phyloP scores from a whole-genome alignment of 306 rosid species.

The Ormosia semicastrata region DNA sequence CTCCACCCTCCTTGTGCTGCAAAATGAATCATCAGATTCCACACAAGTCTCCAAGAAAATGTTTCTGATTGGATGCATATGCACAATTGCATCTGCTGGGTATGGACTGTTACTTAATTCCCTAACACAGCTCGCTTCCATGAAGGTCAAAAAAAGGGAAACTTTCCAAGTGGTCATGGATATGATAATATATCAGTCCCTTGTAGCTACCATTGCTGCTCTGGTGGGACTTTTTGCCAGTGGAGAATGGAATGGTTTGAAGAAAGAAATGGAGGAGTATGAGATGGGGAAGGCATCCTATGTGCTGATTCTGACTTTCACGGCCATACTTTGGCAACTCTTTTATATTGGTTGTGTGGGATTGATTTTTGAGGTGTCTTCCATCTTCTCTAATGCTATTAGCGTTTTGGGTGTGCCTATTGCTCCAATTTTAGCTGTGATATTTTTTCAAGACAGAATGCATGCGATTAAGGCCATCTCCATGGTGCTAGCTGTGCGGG shows the following conservation, averaged over 20 bases:
- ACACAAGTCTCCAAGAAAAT: not conserved
- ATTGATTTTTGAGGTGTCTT: constrained; percentile 28
- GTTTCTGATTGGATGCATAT: constrained; percentile 29
- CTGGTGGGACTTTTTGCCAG: constrained; percentile 36
- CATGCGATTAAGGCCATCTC: constrained; percentile 27
- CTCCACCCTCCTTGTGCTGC: constrained; percentile 28
- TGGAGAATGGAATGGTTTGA: constrained; percentile 30
- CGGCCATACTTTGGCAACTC: constrained; percentile 31
- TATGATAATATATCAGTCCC: not conserved
- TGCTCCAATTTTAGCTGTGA: constrained; percentile 28
- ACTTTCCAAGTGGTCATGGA: constrained; percentile 24
- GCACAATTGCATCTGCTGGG: constrained; percentile 36
- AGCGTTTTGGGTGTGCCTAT: constrained; percentile 30
- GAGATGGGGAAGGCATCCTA: constrained; percentile 29
- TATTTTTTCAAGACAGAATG: constrained; percentile 34
- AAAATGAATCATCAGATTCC: constrained; percentile 21
- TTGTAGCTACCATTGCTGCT: constrained; percentile 18
- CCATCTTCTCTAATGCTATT: constrained; percentile 30
- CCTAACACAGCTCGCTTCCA: constrained; percentile 25
- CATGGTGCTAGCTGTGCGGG: constrained; percentile 38
- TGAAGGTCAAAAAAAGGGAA: constrained; percentile 19
- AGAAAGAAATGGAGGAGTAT: constrained; percentile 26
- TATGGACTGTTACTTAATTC: constrained; percentile 33
- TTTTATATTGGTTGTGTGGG: constrained; percentile 32
- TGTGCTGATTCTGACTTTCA: constrained; percentile 17